phyloP scores from a whole-genome alignment of 805 yeast species.

The Lipomyces anomalus region DNA sequence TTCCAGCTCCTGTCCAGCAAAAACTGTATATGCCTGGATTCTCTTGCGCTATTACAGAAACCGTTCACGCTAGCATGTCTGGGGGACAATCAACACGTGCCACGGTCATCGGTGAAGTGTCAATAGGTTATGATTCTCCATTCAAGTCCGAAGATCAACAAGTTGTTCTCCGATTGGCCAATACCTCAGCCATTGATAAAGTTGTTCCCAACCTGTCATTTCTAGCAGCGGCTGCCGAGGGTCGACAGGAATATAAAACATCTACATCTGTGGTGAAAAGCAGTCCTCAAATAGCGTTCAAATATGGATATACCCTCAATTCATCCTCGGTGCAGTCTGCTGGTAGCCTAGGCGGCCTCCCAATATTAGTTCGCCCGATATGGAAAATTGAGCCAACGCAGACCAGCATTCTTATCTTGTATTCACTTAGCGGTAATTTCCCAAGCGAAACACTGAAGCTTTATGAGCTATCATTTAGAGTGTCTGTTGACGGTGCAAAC shows the following conservation, averaged over 20 bases:
- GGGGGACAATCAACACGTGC: conserved; percentile 59
- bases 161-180: conserved; percentile 40
- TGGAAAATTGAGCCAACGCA: conserved; percentile 88
- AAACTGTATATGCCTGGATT: too few species aligned
- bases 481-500: conserved; percentile 52
- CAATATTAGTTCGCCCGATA: conserved; percentile 67
- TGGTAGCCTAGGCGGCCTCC: conserved; percentile 47
- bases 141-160: too few species aligned
- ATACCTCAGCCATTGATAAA: conserved; percentile 40
- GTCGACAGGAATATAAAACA: conserved; percentile 29
- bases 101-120: conserved; percentile 77
- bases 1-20: too few species aligned
- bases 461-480: conserved; percentile 57
- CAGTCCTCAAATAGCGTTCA: conserved; percentile 72
- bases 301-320: too few species aligned
- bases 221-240: conserved; percentile 41
- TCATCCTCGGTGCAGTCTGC: conserved; percentile 45
- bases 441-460: conserved; percentile 41
- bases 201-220: conserved; percentile 50
- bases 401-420: conserved; percentile 74
- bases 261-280: conserved; percentile 13
- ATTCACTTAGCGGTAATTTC: conserved; percentile 50
- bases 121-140: conserved; percentile 59
- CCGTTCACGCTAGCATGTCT: conserved; percentile 64
- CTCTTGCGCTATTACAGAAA: conserved; percentile 81